Base-by-base conservation (phyloP, 176 grass and related monocot genomes). In the Leersia perrieri region DNA sequence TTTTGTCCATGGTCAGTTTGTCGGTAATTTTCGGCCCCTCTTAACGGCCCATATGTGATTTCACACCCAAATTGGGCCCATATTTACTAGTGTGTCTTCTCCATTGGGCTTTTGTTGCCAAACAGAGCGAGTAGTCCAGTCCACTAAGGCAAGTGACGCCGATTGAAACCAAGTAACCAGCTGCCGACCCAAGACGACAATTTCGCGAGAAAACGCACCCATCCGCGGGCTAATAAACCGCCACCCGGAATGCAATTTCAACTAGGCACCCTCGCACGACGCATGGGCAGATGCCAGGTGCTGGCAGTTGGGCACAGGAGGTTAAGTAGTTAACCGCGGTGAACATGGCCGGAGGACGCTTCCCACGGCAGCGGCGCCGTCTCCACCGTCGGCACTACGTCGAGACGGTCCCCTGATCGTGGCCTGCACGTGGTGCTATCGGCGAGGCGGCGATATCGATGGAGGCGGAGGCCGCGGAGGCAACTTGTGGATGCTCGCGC, bases 351-450 rank as follows among this genome's bases (percentile, higher is more conserved):
- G 60, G 1, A 27, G 60, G 1, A 41, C 13, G 13, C 13, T 9
- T 33, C 10, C 75, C 5, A 1, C 31, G 26, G 38, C 75, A 38
- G 38, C 45, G 29, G 27, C 11, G 2, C 61, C 20, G 6, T 23
- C 60, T 60, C 0, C 35, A 31, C 5, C 35, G 60, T 42, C 47
- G 60, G 70, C 71, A 78, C 18, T 81, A 75, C 63, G 71, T 16
- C 1, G 85, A 87, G 1, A 72, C 38, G 16, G n/a, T 63, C 23
- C 63, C 71, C n/a, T n/a, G n/a, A n/a, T 9, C 71, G 70, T 36
- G 78, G 78, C 35, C 49, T 81, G 20, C 63, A 22, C 51, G 49
- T 49, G 36, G 78, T 4, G 51, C 72, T 75, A 16, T 26, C 20
- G 14, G 14, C 44, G 14, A 0, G 5, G n/a, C n/a, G n/a, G n/a